Base-by-base conservation (phyloP, 139 green algal genomes). In the Nannochloris sp. region DNA sequence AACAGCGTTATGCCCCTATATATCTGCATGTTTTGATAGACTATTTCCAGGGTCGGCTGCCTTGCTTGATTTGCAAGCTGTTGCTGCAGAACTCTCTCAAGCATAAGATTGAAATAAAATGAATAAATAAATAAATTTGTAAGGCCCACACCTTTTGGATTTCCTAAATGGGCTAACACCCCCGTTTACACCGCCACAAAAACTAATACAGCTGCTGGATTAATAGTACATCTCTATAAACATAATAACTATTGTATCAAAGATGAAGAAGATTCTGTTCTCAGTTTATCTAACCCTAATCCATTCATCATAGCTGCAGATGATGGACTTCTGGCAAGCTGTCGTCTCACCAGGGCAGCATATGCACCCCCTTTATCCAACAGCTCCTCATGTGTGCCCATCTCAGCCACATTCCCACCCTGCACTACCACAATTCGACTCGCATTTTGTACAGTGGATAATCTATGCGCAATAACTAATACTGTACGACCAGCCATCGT, bases 381-480 rank as follows among this genome's bases (percentile, higher is more conserved):
- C 25, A 90, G 67, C 29, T 74, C 35, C 6, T 85, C 68, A 56
- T 92, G 84, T 3, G 51, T 81, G 25, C 84, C 84, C 55, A 38
- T 45, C 73, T 92, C 84, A 6, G 46, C 67, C 33, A 92, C 73
- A 10, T 29, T 15, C 5, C 84, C 84, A 14, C 76, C 68, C 25
- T 72, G 36, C 14, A 92, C 60, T 25, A 90, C 83, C 33, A 88
- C 60, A 55, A 97, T 95, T 27, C 81, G 65, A 71, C 93, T 63
- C 10, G 92, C 89, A 59, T 76, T 61, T 64, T 91, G 80, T 38
- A 97, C 82, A 4, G 92, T 97, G 42, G 74, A 89, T 51, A 97
- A 76, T 13, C 91, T 67, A 75, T 97, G 91, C 2, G 91, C 91
- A 31, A 97, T 93, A 10, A 97, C 86, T 3, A 97, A 62, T 8